Conservation (phyloP, 2,329 filamentous ascomycete genomes). For the Teratosphaeria viscida region DNA sequence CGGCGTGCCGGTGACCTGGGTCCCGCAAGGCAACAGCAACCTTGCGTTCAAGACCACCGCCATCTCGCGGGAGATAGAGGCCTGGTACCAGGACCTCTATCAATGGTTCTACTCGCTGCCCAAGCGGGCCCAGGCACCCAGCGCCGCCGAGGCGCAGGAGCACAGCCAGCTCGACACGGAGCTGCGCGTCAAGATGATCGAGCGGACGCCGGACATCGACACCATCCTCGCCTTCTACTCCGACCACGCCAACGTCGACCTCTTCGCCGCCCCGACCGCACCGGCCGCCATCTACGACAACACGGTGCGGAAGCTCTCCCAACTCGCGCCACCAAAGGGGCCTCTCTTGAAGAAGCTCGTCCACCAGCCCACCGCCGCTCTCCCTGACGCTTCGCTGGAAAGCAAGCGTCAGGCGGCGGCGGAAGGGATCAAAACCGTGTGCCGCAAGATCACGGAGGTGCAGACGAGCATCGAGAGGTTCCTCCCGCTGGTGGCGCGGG, state of each 20-base stretch:
- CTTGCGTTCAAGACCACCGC: not conserved
- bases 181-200: not conserved
- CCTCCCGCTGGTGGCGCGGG: not conserved
- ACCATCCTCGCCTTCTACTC: not conserved
- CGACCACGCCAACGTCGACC: not conserved
- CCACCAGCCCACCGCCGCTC: not conserved
- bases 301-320: not conserved
- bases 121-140: not conserved
- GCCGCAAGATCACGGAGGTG: not conserved
- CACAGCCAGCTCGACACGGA: not conserved
- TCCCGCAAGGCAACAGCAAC: not conserved
- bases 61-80: not conserved
- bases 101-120: not conserved
- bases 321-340: not conserved
- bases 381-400: not conserved
- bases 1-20: not conserved
- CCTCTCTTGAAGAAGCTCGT: not conserved
- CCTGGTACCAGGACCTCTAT: not conserved
- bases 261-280: not conserved
- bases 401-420: not conserved
- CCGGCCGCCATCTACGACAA: not conserved
- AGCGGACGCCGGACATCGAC: not conserved
- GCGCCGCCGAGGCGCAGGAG: not conserved
- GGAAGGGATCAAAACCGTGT: not conserved
- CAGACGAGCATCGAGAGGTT: not conserved